Conservation (phyloP, 129 eudicot species). For the Helianthus annuus region DNA sequence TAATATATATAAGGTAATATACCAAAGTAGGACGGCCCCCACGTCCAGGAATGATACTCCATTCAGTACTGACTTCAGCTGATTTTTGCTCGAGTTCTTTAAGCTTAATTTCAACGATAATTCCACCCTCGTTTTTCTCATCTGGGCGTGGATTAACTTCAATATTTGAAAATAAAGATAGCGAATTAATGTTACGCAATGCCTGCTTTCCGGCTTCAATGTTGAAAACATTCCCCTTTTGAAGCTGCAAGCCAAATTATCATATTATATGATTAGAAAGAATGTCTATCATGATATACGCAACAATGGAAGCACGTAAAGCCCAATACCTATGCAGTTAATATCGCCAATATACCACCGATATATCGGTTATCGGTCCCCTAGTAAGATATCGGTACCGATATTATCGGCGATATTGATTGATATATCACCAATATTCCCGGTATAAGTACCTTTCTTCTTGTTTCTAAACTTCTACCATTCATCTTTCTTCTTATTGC, state of each 20-base stretch:
- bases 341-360: too few relatives aligned
- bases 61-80: conserved; percentile 93
- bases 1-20: neutral
- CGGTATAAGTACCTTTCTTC: too few relatives aligned
- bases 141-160: conserved; percentile 96
- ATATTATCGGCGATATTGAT: too few relatives aligned
- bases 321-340: neutral
- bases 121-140: conserved; percentile 95
- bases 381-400: too few relatives aligned
- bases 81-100: conserved; percentile 91
- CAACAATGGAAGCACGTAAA: neutral
- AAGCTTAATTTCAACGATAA: conserved; percentile 86
- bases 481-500: too few relatives aligned
- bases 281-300: conserved; percentile 9
- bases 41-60: conserved; percentile 97
- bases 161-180: conserved; percentile 87
- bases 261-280: neutral
- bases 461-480: too few relatives aligned
- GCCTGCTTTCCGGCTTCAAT: conserved; percentile 98
- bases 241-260: conserved; percentile 60
- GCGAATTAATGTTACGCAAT: conserved; percentile 77
- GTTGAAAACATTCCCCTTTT: conserved; percentile 76
- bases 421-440: too few relatives aligned
- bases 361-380: too few relatives aligned
- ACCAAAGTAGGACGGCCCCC: conserved; percentile 96